Evolutionary conservation across 768 basidiomycete species (phyloP), one percentile per base, ranked within the genome.

Genomic region (Sutorius australiensis): DNA sequence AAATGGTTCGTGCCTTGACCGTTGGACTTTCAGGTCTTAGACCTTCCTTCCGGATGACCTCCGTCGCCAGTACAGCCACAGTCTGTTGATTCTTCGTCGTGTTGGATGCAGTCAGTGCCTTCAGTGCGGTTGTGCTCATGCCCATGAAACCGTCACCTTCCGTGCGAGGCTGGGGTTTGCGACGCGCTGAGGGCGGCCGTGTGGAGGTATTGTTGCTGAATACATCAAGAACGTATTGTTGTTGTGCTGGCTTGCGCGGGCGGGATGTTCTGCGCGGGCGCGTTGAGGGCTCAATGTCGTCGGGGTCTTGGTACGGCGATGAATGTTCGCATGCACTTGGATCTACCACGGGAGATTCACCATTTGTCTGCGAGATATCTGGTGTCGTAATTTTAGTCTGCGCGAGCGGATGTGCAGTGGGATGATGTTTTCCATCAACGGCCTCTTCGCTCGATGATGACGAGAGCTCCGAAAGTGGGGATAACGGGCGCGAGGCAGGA

Each of bases 11-110:
- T 42, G 86, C 77, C 67, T 87, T 89, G 46, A 87, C 81, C n/a
- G 74, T 77, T 6, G 90, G 90, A 62, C 89, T 92, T 56, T 86
- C 87, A 10, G 90, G 90, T 49, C 90, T 74, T 33, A 71, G 65
- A 28, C 90, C 89, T 39, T 83, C 78, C 67, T 79, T 87, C 44
- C 82, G 76, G 30, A 92, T 72, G 17, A 92, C 77, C 66, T 88
- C 81, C 33, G 80, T 89, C 66, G 87, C 82, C 36, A 92, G 67
- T 55, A 76, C 78, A 6, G 80, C 73, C 21, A 80, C 58, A 45
- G 84, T 87, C 45, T 76, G 72, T 71, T 92, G 88, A 61, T 92
- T 92, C 65, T 72, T 80, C 45, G 74, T 68, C 1, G 89, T 92
- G 66, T 92, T 92, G 37, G 80, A 78, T 14, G 75, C 76, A 10